Conservation (phyloP, 257 asterid genomes). For the Oldenlandia corymbosa region DNA sequence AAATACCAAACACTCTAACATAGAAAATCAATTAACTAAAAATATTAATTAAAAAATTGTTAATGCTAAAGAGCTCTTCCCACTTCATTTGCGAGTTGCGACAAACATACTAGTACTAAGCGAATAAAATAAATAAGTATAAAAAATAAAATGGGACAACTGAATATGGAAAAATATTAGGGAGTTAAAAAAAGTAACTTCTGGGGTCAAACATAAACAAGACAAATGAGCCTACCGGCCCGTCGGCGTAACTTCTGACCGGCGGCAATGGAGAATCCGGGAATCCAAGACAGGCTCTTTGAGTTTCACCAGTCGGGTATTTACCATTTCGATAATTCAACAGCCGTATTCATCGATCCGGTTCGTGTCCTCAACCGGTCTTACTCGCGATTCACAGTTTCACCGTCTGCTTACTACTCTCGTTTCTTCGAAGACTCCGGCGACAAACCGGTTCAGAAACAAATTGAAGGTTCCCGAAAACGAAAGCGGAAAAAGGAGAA, state of each 20-base stretch:
- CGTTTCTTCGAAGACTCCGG: constrained; percentile 50
- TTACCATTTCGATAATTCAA: constrained; percentile 34
- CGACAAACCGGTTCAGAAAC: not conserved
- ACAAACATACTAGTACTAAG: too few relatives aligned
- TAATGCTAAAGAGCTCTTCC: too few relatives aligned
- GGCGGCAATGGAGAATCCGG: constrained; percentile 34
- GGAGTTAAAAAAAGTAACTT: too few relatives aligned
- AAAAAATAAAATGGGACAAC: too few relatives aligned
- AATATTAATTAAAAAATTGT: too few relatives aligned
- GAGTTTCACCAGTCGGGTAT: constrained; percentile 47
- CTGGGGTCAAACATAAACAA: constrained; percentile 5
- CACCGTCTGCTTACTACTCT: constrained; percentile 62
- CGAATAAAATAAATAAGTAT: too few relatives aligned
- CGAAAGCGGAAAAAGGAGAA: constrained; percentile 57
- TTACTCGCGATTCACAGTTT: constrained; percentile 61
- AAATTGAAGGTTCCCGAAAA: constrained; percentile 29
- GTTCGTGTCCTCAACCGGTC: constrained; percentile 71
- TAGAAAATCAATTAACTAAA: too few relatives aligned
- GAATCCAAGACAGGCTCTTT: constrained; percentile 23
- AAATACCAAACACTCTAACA: too few relatives aligned
- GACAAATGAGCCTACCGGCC: too few relatives aligned
- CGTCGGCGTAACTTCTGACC: not conserved
- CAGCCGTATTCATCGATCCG: constrained; percentile 61
- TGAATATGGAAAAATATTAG: too few relatives aligned
- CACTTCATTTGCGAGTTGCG: too few relatives aligned